Conservation (phyloP, 1,284 basidiomycete species). For the Malassezia globosa region DNA sequence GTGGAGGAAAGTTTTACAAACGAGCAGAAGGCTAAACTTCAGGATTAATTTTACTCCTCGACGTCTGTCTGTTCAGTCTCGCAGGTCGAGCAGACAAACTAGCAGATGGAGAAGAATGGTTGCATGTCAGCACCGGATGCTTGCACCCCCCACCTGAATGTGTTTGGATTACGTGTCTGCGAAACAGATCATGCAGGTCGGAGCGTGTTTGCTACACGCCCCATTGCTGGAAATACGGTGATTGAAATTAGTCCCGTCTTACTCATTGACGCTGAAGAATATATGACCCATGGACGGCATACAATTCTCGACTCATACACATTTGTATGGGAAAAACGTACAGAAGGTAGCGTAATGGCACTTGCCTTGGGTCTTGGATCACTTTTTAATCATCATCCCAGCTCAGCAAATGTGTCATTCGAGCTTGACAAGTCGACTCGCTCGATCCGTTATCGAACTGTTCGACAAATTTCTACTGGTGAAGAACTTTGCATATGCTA, state of each 20-base stretch:
- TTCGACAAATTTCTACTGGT: slow-evolving; percentile 52
- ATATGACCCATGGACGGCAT: slow-evolving; percentile 42
- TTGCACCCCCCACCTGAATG: slow-evolving; percentile 30
- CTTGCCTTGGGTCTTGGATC: slow-evolving; percentile 75
- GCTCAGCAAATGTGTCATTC: slow-evolving; percentile 61
- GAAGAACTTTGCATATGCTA: slow-evolving; percentile 74
- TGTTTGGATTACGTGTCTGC: slow-evolving; percentile 19
- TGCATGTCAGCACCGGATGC: no score
- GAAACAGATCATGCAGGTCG: slow-evolving; percentile 20
- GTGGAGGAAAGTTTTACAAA: no score
- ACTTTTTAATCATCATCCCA: slow-evolving; percentile 64
- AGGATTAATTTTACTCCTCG: no score
- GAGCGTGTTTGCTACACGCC: slow-evolving; percentile 25
- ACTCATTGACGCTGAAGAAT: slow-evolving; percentile 57
- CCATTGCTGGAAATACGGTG: slow-evolving; percentile 52
- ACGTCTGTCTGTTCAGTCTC: no score
- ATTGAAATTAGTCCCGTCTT: slow-evolving; percentile 80
- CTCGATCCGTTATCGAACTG: slow-evolving; percentile 60
- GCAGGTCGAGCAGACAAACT: no score
- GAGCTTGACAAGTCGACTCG: slow-evolving; percentile 51
- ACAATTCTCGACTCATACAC: slow-evolving; percentile 73
- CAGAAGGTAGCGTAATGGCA: slow-evolving; percentile 63
- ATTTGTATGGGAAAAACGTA: slow-evolving; percentile 58
- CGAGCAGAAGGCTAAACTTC: no score
- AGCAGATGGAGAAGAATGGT: no score